Conservation (phyloP, 2,329 filamentous ascomycete genomes). For the Penicillium decumbens region DNA sequence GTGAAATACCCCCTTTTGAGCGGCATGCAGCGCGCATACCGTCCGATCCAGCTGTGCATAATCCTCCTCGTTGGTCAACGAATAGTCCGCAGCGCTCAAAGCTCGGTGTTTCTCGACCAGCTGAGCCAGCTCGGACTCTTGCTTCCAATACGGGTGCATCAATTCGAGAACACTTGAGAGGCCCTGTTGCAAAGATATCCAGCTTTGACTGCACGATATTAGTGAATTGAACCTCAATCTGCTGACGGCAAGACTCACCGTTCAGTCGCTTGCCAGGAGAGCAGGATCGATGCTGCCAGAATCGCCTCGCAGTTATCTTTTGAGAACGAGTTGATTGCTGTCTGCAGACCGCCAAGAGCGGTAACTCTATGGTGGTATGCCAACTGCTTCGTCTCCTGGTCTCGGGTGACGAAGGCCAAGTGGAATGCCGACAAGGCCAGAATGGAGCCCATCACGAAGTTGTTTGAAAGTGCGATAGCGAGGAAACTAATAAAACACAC, state of each 20-base stretch:
- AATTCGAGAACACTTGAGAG: slow-evolving; percentile 84
- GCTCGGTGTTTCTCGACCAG: slow-evolving; percentile 41
- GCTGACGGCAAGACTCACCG: slow-evolving; percentile 60
- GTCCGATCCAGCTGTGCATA: slow-evolving; percentile 63
- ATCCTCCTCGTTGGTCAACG: slow-evolving; percentile 57
- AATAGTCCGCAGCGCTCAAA: slow-evolving; percentile 33
- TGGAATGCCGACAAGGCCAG: slow-evolving; percentile 93
- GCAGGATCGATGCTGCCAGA: slow-evolving; percentile 80
- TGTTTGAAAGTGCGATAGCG: slow-evolving; percentile 71
- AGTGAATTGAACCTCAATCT: slow-evolving; percentile 26
- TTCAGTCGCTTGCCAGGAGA: slow-evolving; percentile 95
- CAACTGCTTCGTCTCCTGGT: slow-evolving; percentile 77
- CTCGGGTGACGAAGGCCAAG: slow-evolving; percentile 82
- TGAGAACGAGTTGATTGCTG: slow-evolving; percentile 80
- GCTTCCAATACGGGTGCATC: slow-evolving; percentile 81
- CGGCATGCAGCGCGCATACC: slow-evolving; percentile 56
- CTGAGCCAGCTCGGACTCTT: slow-evolving; percentile 64
- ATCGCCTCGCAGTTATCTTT: slow-evolving; percentile 84
- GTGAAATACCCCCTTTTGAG: slow-evolving; percentile 62
- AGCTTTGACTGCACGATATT: slow-evolving; percentile 65
- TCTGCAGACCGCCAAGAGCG: slow-evolving; percentile 80
- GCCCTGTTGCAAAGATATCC: slow-evolving; percentile 88
- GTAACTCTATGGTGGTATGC: slow-evolving; percentile 83
- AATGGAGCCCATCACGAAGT: slow-evolving; percentile 90
- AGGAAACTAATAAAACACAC: slow-evolving; percentile 58